Evolutionary conservation across 2,329 filamentous ascomycete genomes (phyloP).

Genomic region (Myriosclerotinia scirpicola): DNA sequence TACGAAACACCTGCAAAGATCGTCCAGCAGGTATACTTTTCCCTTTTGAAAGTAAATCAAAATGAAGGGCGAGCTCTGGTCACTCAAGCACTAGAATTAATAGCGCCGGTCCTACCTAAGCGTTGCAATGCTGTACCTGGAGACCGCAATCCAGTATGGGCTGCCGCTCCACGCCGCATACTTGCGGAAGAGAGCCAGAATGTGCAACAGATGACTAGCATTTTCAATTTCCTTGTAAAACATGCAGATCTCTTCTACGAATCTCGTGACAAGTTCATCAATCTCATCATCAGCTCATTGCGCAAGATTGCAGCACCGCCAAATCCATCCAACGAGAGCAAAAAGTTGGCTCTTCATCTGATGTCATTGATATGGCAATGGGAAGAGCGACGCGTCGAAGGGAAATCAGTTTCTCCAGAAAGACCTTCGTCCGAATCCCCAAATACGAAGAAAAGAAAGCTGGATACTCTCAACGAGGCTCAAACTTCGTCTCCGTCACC

Average conservation of each 20-base stretch:
- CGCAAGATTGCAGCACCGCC: conserved; percentile 82
- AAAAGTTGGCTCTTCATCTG: conserved; percentile 85
- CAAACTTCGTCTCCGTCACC: conserved; percentile 56
- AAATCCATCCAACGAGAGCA: conserved; percentile 85
- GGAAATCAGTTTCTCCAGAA: conserved; percentile 46
- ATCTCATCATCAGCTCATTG: conserved; percentile 83
- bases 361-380: conserved; percentile 90
- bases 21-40: conserved; percentile 90
- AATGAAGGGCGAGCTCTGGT: conserved; percentile 91
- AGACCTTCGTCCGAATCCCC: conserved; percentile 65
- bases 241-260: conserved; percentile 95
- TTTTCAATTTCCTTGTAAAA: conserved; percentile 93
- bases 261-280: conserved; percentile 84
- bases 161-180: conserved; percentile 84
- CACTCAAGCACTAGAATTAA: conserved; percentile 88
- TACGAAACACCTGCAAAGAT: conserved; percentile 98
- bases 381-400: conserved; percentile 80
- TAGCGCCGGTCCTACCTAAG: conserved; percentile 91
- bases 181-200: conserved; percentile 93
- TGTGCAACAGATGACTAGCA: conserved; percentile 91
- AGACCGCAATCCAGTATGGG: conserved; percentile 81
- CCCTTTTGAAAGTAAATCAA: conserved; percentile 86
- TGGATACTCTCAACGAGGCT: conserved; percentile 57
- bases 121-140: conserved; percentile 67
- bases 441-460: conserved; percentile 69